These are phyloP conservation scores for Lodderomyces pseudojiufengensis DNA, from an alignment of 1,139 yeast genomes.

Conservation along the genomic window DNA sequence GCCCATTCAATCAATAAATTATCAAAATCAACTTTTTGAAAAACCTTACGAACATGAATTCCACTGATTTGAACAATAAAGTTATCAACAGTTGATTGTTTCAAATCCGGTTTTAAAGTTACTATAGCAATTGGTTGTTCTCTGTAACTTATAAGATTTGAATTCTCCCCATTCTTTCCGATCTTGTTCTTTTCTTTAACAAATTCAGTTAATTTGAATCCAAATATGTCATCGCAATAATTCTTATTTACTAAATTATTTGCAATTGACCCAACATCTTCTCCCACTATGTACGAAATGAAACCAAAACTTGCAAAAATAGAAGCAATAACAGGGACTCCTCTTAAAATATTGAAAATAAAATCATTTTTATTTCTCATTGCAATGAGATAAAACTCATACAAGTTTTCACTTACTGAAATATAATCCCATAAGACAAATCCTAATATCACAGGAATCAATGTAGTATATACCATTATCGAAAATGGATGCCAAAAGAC, in stretches of 20 bases:
- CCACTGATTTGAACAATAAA: conserved; percentile 52
- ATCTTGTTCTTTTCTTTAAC: conserved; percentile 16
- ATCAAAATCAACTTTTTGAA: conserved; percentile 57
- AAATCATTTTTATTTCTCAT: conserved; percentile 23
- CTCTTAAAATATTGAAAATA: conserved; percentile 21
- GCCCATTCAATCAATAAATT: conserved; percentile 62
- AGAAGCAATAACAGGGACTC: conserved; percentile 23
- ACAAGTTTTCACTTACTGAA: conserved; percentile 30
- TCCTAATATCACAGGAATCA: conserved; percentile 13
- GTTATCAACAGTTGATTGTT: conserved; percentile 30
- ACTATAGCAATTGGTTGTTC: conserved; percentile 65
- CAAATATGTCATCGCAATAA: conserved; percentile 46
- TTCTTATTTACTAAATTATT: conserved; percentile 30
- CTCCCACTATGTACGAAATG: conserved; percentile 30
- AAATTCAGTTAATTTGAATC: conserved; percentile 49
- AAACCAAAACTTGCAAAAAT: conserved; percentile 27
- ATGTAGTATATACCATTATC: conserved; percentile 24
- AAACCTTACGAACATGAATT: conserved; percentile 63
- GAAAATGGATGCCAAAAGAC: conserved; percentile 50
- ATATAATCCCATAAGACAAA: conserved; percentile 35
- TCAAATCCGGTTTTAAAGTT: conserved; percentile 38
- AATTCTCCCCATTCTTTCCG: conserved; percentile 36
- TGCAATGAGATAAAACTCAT: conserved; percentile 30
- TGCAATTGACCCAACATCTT: conserved; percentile 46
- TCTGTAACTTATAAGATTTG: conserved; percentile 57